These are phyloP conservation scores for Prillingera fragicola DNA, from an alignment of 1,284 basidiomycete genomes.

Conservation along the genomic window DNA sequence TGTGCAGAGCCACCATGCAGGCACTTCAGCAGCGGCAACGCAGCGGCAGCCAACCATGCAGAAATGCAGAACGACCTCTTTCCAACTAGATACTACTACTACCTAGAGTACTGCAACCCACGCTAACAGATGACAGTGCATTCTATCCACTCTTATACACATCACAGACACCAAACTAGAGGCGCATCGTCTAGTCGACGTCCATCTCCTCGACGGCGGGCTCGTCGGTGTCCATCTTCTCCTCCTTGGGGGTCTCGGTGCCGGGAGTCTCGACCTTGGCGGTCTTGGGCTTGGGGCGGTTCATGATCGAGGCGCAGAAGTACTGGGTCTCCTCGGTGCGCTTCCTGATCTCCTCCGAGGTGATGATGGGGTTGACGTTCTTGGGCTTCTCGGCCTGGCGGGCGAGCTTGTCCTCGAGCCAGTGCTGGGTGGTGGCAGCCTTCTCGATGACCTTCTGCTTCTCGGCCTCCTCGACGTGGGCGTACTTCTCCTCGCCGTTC, in stretches of 20 bases:
- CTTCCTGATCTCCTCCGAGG: constrained; percentile 72
- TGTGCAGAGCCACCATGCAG: no score
- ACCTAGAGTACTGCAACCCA: no score
- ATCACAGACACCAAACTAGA: neutral
- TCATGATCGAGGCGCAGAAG: constrained; percentile 74
- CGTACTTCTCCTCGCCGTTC: constrained; percentile 70
- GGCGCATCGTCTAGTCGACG: constrained; percentile 42
- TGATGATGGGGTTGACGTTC: constrained; percentile 77
- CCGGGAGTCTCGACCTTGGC: constrained; percentile 51
- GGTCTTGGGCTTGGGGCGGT: constrained; percentile 83
- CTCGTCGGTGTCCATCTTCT: constrained; percentile 58
- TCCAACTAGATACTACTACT: no score
- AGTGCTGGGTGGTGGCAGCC: constrained; percentile 71
- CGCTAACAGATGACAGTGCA: neutral
- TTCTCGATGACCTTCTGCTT: constrained; percentile 63
- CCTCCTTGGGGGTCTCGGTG: constrained; percentile 53
- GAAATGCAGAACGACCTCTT: no score
- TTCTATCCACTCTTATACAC: neutral
- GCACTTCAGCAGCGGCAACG: no score
- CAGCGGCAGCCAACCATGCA: no score
- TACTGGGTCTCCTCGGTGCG: constrained; percentile 83
- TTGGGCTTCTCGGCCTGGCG: constrained; percentile 79
- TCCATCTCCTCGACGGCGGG: constrained; percentile 42
- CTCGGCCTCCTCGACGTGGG: constrained; percentile 83
- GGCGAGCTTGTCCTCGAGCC: constrained; percentile 83